Evolutionary conservation across 306 rosid species (phyloP), one percentile per base, ranked within the genome.

Genomic region (Lotus japonicus): DNA sequence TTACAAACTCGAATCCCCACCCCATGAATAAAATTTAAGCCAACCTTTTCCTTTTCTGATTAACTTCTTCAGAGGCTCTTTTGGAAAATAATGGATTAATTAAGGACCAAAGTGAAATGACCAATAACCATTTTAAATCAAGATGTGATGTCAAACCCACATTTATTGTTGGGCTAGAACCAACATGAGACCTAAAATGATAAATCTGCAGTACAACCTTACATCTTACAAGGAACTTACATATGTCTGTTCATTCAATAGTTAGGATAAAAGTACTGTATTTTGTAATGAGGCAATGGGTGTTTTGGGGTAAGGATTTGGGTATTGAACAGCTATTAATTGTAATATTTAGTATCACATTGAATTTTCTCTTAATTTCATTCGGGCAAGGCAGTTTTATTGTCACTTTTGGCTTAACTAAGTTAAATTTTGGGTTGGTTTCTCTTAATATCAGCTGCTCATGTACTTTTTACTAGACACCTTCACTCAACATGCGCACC

Each of bases 341-440:
- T 12, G 39, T 11, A 43, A 62, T 21, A 17, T 41, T 43, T 19
- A 62, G 1, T 43, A 56, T 44, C 46, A 31, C 5, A 28, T 5
- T 11, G 11, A 51, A 18, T 18, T 38, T n/a, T 52, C 9, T 51
- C 36, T 16, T 35, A 17, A 14, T 64, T 46, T 23, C 11, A 8
- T 52, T 35, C 9, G 1, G 7, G 17, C 19, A 66, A 50, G 18
- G 23, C 18, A 13, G 39, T 7, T 41, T 33, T 55, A 69, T 15
- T 14, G 41, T 67, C 72, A 53, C 21, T 12, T 7, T 13, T 68
- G 73, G 73, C 59, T 52, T 55, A 9, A 69, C 13, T 21, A 56
- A 13, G 55, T 15, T 69, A 31, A 69, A 53, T 36, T 38, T 55
- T 42, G 45, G 4, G 16, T 11, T 9, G 5, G 6, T 43, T 54